Evolutionary conservation across 306 rosid genomes (phyloP).

Genomic region (Cicer yamashitae): DNA sequence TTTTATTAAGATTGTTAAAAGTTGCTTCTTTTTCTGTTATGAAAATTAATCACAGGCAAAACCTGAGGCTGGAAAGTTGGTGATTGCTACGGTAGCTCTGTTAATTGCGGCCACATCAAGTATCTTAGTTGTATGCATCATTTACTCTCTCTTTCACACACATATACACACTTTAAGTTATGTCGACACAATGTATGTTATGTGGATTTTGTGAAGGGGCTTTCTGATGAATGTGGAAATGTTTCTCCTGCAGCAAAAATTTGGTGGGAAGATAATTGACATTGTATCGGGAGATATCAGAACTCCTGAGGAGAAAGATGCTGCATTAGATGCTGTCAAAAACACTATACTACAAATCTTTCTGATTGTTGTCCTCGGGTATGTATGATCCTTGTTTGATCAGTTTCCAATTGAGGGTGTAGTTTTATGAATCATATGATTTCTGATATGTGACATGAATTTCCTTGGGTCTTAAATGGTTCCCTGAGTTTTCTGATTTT

Average conservation of each 20-base stretch:
- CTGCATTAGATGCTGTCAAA: slow-evolving; percentile 67
- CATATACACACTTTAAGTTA: not conserved
- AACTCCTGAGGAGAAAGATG: slow-evolving; percentile 60
- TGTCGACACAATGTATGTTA: slow-evolving; percentile 3
- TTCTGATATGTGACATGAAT: slow-evolving; percentile 19
- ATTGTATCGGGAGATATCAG: slow-evolving; percentile 66
- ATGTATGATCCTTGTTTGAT: slow-evolving; percentile 52
- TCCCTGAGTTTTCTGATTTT: slow-evolving; percentile 40
- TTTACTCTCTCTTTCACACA: slow-evolving; percentile 12
- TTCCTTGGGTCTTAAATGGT: slow-evolving; percentile 35
- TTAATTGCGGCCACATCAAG: slow-evolving; percentile 76
- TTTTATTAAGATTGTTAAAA: slow-evolving; percentile 34
- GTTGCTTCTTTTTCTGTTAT: not conserved
- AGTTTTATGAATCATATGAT: slow-evolving; percentile 29
- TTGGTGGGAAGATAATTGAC: slow-evolving; percentile 78
- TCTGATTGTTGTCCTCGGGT: slow-evolving; percentile 70
- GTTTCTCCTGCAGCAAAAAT: slow-evolving; percentile 64
- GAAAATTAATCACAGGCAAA: slow-evolving; percentile 56
- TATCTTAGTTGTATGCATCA: slow-evolving; percentile 64
- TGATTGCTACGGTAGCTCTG: slow-evolving; percentile 66
- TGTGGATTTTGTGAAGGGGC: slow-evolving; percentile 14
- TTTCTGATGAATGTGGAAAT: slow-evolving; percentile 41
- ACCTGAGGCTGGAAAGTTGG: slow-evolving; percentile 69
- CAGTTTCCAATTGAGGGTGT: slow-evolving; percentile 8
- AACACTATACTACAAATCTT: slow-evolving; percentile 65